A percentile compares a stretch with the other conserved stretches of the same genome.
Evolutionary conservation across 2,329 filamentous ascomycete genomes (phyloP).

Genomic region (Emmonsiellopsis sp.): DNA sequence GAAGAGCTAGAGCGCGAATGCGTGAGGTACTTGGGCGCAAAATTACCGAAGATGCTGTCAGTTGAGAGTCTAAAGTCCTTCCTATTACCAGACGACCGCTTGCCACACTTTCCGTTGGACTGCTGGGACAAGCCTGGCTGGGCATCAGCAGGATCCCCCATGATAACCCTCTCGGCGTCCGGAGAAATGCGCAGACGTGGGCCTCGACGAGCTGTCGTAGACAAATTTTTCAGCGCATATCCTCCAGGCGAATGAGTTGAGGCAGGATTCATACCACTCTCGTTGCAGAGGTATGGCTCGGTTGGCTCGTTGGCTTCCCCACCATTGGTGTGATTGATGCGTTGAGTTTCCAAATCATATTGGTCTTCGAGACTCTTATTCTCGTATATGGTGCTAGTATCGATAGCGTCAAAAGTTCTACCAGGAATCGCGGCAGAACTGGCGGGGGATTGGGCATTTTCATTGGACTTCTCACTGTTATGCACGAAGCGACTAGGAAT

Average conservation of each 20-base stretch:
- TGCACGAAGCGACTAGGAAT: constrained; percentile 10
- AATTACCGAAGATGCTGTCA: constrained; percentile 10
- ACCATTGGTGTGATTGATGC: background rate
- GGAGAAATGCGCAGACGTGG: constrained; percentile 13
- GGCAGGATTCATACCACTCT: background rate
- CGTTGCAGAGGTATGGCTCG: background rate
- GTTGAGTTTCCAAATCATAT: background rate
- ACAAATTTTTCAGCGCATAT: constrained; percentile 11
- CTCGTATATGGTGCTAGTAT: background rate
- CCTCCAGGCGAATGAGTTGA: background rate
- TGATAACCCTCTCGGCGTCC: constrained; percentile 14
- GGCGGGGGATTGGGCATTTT: background rate
- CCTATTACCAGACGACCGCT: background rate
- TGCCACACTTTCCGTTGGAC: background rate
- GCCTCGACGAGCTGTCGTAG: constrained; percentile 5
- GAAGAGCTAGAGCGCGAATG: constrained; percentile 4
- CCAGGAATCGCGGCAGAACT: background rate
- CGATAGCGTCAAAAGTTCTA: background rate
- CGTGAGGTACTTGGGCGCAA: constrained; percentile 5
- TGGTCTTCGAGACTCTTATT: background rate
- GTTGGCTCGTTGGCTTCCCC: background rate
- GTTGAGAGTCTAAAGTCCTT: constrained; percentile 12
- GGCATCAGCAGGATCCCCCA: constrained; percentile 8
- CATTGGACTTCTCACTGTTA: background rate
- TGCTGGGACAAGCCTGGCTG: background rate